Evolutionary conservation across 2,329 filamentous ascomycete species (phyloP).

Genomic region (Metarhizium humberi): DNA sequence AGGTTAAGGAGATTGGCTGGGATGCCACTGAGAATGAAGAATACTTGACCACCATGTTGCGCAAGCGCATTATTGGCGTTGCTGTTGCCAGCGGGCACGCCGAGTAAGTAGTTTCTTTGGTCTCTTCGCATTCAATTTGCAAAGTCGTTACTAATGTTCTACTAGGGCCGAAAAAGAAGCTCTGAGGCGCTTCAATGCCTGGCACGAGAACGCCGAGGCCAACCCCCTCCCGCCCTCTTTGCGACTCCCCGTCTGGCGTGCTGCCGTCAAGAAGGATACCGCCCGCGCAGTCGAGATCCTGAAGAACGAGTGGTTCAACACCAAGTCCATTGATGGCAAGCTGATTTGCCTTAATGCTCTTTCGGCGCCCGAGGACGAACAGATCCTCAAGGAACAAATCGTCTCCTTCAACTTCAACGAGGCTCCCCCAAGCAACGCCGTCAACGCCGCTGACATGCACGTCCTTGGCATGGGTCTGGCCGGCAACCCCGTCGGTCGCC

Average conservation of each 20-base stretch:
- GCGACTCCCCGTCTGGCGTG: constrained; percentile 69
- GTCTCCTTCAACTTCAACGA: constrained; percentile 72
- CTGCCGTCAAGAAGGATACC: constrained; percentile 62
- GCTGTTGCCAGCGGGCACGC: constrained; percentile 72
- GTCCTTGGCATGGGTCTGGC: constrained; percentile 66
- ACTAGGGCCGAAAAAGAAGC: constrained; percentile 61
- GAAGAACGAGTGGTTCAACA: constrained; percentile 75
- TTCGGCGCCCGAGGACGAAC: constrained; percentile 59
- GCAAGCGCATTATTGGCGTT: constrained; percentile 67
- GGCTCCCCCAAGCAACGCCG: constrained; percentile 48
- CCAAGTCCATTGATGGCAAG: constrained; percentile 82
- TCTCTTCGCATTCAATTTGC: not conserved
- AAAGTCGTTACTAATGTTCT: not conserved
- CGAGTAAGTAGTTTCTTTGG: constrained; percentile 40
- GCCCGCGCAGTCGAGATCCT: constrained; percentile 62
- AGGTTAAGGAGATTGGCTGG: constrained; percentile 77
- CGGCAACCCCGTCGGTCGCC: constrained; percentile 63
- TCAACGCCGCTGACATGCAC: constrained; percentile 82
- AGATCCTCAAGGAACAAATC: constrained; percentile 57
- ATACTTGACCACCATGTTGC: constrained; percentile 72
- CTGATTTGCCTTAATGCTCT: constrained; percentile 74
- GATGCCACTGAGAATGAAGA: constrained; percentile 70
- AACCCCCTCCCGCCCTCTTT: constrained; percentile 72
- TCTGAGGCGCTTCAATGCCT: constrained; percentile 70
- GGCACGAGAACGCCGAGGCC: constrained; percentile 57